Conservation (phyloP, 176 grass and related monocot genomes). For the Metroxylon sagu region DNA sequence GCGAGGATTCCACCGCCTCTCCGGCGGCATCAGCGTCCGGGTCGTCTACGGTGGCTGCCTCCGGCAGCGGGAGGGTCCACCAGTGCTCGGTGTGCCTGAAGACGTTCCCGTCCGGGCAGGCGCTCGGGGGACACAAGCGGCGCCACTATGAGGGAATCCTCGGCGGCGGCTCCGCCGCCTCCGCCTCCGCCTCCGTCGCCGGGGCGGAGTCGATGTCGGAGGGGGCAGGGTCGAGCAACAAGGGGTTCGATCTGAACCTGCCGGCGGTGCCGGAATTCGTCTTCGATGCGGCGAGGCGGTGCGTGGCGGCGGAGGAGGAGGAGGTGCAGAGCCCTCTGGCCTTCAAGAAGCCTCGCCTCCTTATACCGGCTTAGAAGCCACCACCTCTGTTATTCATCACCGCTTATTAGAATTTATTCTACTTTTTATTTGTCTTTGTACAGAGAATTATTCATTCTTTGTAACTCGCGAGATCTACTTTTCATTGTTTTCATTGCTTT, state of each 20-base stretch:
- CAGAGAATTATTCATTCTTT: constrained; percentile 19
- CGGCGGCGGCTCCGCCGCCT: constrained; percentile 1
- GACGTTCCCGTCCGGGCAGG: constrained; percentile 82
- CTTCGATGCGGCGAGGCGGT: constrained; percentile 25
- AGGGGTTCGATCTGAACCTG: constrained; percentile 85
- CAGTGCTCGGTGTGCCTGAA: constrained; percentile 77
- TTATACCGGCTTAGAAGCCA: constrained; percentile 37
- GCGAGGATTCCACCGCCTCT: constrained; percentile 46
- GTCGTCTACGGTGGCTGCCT: constrained; percentile 1
- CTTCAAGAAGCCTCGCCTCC: constrained; percentile 87
- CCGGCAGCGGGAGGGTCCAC: constrained; percentile 41
- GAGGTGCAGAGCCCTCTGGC: constrained; percentile 95
- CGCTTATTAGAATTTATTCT: not conserved
- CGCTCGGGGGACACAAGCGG: constrained; percentile 92
- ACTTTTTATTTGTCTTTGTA: constrained; percentile 8
- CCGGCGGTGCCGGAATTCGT: constrained; percentile 64
- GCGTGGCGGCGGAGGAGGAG: constrained; percentile 54
- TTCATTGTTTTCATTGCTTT: too few relatives aligned
- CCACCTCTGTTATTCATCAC: too few relatives aligned
- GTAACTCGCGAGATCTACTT: too few relatives aligned
- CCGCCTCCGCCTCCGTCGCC: not conserved
- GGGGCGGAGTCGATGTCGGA: constrained; percentile 27
- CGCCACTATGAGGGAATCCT: constrained; percentile 83
- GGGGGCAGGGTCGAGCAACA: constrained; percentile 48
- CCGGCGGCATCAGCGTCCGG: constrained; percentile 29